Evolutionary conservation across 371 early-diverging fungal genomes (phyloP), one percentile per base, ranked within the genome.

Genomic region (Lichtheimia hyalospora): DNA sequence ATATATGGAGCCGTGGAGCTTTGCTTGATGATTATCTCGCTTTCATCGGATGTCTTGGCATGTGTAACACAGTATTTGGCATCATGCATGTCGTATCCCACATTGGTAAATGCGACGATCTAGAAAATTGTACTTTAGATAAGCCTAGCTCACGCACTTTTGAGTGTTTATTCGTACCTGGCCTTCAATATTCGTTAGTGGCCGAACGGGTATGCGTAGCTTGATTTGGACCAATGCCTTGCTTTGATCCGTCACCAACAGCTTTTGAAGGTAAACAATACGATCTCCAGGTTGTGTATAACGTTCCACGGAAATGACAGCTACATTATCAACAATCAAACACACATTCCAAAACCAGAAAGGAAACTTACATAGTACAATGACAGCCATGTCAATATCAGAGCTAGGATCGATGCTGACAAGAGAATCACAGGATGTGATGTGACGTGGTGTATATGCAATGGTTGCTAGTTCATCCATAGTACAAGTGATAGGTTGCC

Each of bases 371-470:
- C 88, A 72, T 28, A 88, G 53, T 6, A 87, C 66, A 43, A 82
- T 50, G 5, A 78, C 82, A 0, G 77, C 82, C 18, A 90, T 44
- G 54, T 90, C 89, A 15, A 84, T 54, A 44, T 88, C 91, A 1
- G 69, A 67, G 3, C 68, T 52, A 2, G 41, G 54, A 10, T 71
- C 58, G 5, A 66, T 25, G 5, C 54, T 25, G n/a, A 53, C 52
- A 41, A 88, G 56, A 25, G 75, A 64, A 15, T 49, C 66, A 44
- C 84, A 81, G 1, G n/a, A 15, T 0, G 72, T 64, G 13, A 83
- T 54, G 24, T 42, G 62, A 12, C 89, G 75, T 10, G 84, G 83
- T 27, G 28, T 61, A 65, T 84, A 90, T 5, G 42, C 43, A 20
- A 60, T 54, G 6, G 74, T 70, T 46, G 57, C 28, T 10, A 34